A percentile compares a stretch with the other conserved stretches of the same genome.
phyloP scores from a whole-genome alignment of 2,329 filamentous ascomycete species.

The Ascochyta pisi region DNA sequence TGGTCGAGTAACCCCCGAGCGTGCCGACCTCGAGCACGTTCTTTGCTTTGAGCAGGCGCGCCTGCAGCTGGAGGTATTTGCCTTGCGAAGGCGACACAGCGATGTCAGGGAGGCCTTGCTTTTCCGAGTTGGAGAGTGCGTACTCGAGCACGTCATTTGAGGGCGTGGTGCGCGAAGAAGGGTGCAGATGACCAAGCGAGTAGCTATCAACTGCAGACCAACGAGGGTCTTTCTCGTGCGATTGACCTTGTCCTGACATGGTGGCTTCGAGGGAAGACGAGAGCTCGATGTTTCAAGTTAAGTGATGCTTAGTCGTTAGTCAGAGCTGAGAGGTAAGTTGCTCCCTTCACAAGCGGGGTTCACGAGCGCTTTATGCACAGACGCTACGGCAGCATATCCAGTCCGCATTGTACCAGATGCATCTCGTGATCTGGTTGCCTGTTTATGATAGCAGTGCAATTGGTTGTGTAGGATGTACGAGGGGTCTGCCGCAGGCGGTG shows the following conservation, averaged over 20 bases:
- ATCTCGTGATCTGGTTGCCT: slow-evolving; percentile 13
- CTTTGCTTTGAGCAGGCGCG: slow-evolving; percentile 35
- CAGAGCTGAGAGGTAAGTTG: not conserved
- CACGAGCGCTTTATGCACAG: not conserved
- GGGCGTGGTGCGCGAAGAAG: slow-evolving; percentile 29
- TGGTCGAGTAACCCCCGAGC: slow-evolving; percentile 61
- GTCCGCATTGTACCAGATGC: not conserved
- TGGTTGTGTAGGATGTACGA: not conserved
- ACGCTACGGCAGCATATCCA: not conserved
- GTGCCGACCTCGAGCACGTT: slow-evolving; percentile 62
- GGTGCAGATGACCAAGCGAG: slow-evolving; percentile 44
- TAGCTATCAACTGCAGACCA: slow-evolving; percentile 52
- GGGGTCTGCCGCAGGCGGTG: not conserved
- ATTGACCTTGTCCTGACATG: slow-evolving; percentile 27
- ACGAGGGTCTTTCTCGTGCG: slow-evolving; percentile 41
- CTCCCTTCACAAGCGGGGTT: not conserved
- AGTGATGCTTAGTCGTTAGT: not conserved
- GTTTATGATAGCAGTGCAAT: not conserved
- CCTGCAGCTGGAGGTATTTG: slow-evolving; percentile 45
- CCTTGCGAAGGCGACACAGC: slow-evolving; percentile 44
- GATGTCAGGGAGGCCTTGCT: slow-evolving; percentile 43
- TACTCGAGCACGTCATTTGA: slow-evolving; percentile 36
- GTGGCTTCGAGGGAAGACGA: not conserved
- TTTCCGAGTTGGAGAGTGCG: slow-evolving; percentile 28
- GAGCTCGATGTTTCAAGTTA: not conserved